Evolutionary conservation across 2,329 filamentous ascomycete genomes (phyloP).

Genomic region (Aspergillus clavatus): DNA sequence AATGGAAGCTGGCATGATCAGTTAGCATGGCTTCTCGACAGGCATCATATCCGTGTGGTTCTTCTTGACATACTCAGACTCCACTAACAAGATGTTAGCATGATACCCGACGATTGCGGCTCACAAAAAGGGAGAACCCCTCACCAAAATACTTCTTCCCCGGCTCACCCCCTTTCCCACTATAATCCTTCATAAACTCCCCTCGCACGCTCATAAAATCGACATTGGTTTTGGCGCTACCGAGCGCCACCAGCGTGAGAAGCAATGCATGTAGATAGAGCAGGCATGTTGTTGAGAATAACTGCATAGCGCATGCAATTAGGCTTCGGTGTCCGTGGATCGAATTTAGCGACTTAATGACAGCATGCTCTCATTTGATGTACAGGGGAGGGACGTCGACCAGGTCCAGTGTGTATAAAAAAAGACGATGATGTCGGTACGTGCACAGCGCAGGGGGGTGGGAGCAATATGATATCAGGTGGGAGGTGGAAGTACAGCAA

Average conservation of each 20-base stretch:
- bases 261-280: conserved; percentile 18
- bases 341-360: conserved; percentile 1
- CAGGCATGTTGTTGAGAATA: conserved; percentile 8
- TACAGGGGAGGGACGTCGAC: neutral
- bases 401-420: too few species aligned
- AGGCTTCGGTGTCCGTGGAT: neutral
- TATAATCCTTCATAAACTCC: conserved; percentile 37
- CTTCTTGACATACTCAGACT: conserved; percentile 37
- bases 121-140: conserved; percentile 15
- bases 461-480: neutral
- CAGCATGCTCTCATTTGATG: conserved; percentile 5
- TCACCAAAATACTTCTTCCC: conserved; percentile 49
- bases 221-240: conserved; percentile 33
- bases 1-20: conserved; percentile 41
- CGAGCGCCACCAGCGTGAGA: conserved; percentile 10
- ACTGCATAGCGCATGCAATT: conserved; percentile 18
- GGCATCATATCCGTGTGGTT: neutral
- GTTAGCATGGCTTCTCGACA: neutral
- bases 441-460: neutral
- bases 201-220: conserved; percentile 43
- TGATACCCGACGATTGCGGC: conserved; percentile 6
- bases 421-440: neutral
- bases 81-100: conserved; percentile 30
- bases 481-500: neutral
- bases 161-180: conserved; percentile 35